phyloP scores from a whole-genome alignment of 1,284 basidiomycete genomes.

The Athelia sp. region DNA sequence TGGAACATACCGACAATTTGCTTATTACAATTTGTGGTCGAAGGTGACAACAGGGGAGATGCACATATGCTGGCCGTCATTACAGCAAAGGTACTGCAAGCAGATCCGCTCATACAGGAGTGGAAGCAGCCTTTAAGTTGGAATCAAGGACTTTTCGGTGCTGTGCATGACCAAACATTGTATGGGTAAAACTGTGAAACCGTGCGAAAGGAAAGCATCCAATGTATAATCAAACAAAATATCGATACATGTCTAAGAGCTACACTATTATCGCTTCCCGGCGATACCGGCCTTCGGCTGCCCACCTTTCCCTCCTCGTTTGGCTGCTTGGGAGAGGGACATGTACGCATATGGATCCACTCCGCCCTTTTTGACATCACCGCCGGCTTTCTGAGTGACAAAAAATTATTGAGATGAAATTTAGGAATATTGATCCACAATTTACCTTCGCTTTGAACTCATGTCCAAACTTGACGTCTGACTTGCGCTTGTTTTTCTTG shows the following conservation, averaged over 20 bases:
- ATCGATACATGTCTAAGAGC: neutral
- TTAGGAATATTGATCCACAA: constrained; percentile 4
- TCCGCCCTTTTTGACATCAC: constrained; percentile 84
- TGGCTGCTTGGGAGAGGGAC: constrained; percentile 77
- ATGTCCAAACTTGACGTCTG: constrained; percentile 63
- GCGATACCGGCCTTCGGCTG: constrained; percentile 44
- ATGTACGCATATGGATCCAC: constrained; percentile 94
- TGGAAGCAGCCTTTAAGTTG: constrained; percentile 66
- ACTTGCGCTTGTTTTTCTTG: constrained; percentile 57
- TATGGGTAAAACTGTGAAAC: constrained; percentile 45
- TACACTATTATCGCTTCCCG: constrained; percentile 31
- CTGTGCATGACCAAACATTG: constrained; percentile 64
- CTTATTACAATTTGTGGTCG: constrained; percentile 64
- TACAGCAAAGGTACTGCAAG: constrained; percentile 42
- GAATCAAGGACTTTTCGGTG: constrained; percentile 65
- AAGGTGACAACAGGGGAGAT: constrained; percentile 76
- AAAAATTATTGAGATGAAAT: constrained; percentile 1
- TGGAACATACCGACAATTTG: constrained; percentile 55
- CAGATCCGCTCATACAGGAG: constrained; percentile 24
- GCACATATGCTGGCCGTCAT: constrained; percentile 58
- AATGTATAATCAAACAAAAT: neutral
- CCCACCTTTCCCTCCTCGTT: constrained; percentile 45
- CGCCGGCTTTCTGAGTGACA: constrained; percentile 73
- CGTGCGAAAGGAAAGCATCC: neutral
- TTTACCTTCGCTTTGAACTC: constrained; percentile 87